A percentile compares a stretch with the other conserved stretches of the same genome.
Evolutionary conservation across 2,329 filamentous ascomycete genomes (phyloP).

Genomic region (Penicillium sp.): DNA sequence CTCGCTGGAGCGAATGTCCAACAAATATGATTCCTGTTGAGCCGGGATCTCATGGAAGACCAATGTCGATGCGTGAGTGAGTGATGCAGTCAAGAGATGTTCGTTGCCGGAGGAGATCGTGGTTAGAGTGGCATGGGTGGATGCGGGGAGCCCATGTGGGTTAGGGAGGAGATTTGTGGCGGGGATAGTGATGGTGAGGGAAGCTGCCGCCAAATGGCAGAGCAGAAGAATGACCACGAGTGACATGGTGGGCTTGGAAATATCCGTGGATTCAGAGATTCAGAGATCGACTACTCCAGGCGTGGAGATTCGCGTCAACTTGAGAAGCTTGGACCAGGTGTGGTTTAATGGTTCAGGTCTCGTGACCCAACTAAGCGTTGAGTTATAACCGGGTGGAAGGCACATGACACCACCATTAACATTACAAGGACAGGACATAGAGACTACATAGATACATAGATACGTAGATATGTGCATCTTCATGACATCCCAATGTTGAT

Average conservation of each 20-base stretch:
- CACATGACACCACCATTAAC: too few species aligned
- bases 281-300: neutral
- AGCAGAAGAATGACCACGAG: constrained; percentile 20
- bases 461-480: too few species aligned
- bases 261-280: neutral
- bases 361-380: neutral
- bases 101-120: constrained; percentile 34
- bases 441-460: too few species aligned
- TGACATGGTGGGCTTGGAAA: constrained; percentile 8
- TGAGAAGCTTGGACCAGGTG: neutral
- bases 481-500: too few species aligned
- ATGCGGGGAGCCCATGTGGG: constrained; percentile 42
- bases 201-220: constrained; percentile 18
- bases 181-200: constrained; percentile 41
- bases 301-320: neutral
- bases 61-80: constrained; percentile 70
- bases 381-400: neutral
- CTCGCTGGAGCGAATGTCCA: constrained; percentile 72
- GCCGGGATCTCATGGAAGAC: constrained; percentile 64
- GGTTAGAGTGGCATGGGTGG: constrained; percentile 54
- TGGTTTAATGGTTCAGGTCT: neutral
- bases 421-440: too few species aligned
- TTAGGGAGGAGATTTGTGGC: constrained; percentile 46
- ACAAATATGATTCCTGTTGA: constrained; percentile 65
- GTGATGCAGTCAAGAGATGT: constrained; percentile 62